Evolutionary conservation across 2,329 filamentous ascomycete genomes (phyloP).

Genomic region (Colletotrichum liriopes): DNA sequence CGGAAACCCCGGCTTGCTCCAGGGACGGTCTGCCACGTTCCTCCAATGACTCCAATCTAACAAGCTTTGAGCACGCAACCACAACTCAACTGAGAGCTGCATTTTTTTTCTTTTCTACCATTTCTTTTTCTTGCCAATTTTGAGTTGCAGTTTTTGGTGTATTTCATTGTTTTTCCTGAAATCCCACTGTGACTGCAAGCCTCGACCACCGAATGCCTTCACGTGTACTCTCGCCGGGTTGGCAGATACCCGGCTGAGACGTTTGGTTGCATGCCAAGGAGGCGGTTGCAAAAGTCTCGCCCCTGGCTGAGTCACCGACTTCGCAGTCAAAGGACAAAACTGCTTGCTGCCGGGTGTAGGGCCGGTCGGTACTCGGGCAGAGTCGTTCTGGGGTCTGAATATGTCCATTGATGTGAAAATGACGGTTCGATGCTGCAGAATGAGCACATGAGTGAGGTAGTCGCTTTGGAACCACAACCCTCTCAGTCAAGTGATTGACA

Average conservation of each 20-base stretch:
- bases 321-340: background rate
- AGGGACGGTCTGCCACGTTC: slow-evolving; percentile 10
- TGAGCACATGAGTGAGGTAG: background rate
- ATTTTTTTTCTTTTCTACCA: background rate
- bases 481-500: background rate
- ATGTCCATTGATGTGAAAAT: background rate
- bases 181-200: background rate
- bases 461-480: too few species aligned
- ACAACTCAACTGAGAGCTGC: background rate
- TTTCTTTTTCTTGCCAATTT: background rate
- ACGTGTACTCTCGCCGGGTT: slow-evolving; percentile 9
- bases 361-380: background rate
- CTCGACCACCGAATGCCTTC: background rate
- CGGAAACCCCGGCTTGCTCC: slow-evolving; percentile 33
- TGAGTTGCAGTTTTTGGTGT: background rate
- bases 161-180: background rate
- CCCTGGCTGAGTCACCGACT: background rate
- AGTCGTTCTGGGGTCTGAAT: too few species aligned
- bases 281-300: slow-evolving; percentile 3
- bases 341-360: background rate
- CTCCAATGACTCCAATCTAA: slow-evolving; percentile 10
- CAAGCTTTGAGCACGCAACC: slow-evolving; percentile 26
- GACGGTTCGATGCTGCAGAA: too few species aligned
- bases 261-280: slow-evolving; percentile 34
- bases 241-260: slow-evolving; percentile 3